Percentiles rank a stretch among this genome's conserved stretches.
Conservation (phyloP, 108 stramenopile species). For the Ochromonas danica region DNA sequence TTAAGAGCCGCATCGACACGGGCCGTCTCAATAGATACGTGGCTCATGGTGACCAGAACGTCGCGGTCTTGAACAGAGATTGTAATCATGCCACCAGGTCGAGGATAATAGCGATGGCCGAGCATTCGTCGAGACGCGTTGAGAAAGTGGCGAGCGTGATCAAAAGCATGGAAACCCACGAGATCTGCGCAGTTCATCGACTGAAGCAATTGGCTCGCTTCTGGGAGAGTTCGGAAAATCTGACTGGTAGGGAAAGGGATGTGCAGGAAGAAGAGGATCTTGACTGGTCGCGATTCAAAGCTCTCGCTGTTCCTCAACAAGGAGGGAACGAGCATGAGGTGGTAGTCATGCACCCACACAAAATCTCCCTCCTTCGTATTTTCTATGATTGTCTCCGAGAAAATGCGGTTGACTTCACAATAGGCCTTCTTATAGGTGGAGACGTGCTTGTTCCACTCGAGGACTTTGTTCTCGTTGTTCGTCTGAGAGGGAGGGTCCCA, state of each 20-base stretch:
- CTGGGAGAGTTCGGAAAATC: slow-evolving; percentile 92
- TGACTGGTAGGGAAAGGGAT: slow-evolving; percentile 98
- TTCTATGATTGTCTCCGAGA: slow-evolving; percentile 65
- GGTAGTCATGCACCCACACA: slow-evolving; percentile 99
- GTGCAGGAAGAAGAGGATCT: slow-evolving; percentile 96
- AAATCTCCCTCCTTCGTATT: slow-evolving; percentile 65
- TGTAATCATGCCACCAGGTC: slow-evolving; percentile 84
- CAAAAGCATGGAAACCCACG: slow-evolving; percentile 99
- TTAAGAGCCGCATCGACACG: slow-evolving; percentile 65
- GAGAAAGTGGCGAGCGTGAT: slow-evolving; percentile 98
- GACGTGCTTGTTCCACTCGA: slow-evolving; percentile 78
- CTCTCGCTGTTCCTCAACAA: slow-evolving; percentile 75
- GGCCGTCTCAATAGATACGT: slow-evolving; percentile 92
- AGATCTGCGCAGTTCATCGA: slow-evolving; percentile 97
- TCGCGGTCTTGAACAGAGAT: slow-evolving; percentile 80
- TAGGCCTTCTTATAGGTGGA: slow-evolving; percentile 85
- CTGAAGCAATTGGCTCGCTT: slow-evolving; percentile 81
- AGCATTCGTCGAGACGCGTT: slow-evolving; percentile 96
- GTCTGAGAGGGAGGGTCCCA: slow-evolving; percentile 44
- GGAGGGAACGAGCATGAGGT: slow-evolving; percentile 85
- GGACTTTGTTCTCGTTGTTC: slow-evolving; percentile 29
- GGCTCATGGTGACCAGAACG: slow-evolving; percentile 90
- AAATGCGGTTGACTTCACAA: slow-evolving; percentile 72
- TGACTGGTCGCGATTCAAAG: slow-evolving; percentile 47
- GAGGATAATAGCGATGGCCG: slow-evolving; percentile 81